These are phyloP conservation scores for Cytidiella melzeri DNA, from an alignment of 768 basidiomycete species.

Conservation along the genomic window DNA sequence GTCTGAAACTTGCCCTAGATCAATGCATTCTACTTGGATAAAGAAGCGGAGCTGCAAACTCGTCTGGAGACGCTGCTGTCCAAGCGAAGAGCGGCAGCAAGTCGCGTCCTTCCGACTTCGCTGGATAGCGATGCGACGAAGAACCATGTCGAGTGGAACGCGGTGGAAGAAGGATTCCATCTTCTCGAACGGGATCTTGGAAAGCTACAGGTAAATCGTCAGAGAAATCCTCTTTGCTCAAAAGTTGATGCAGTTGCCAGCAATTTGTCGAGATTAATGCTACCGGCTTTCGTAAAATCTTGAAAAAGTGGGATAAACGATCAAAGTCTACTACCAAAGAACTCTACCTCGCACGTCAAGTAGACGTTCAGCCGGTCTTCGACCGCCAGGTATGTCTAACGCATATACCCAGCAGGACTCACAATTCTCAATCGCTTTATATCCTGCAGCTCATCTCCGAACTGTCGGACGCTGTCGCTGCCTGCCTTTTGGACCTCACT, in stretches of 20 bases:
- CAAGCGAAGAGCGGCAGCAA: slow-evolving; percentile 81
- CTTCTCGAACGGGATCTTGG: slow-evolving; percentile 90
- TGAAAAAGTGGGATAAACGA: slow-evolving; percentile 98
- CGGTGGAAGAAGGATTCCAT: slow-evolving; percentile 94
- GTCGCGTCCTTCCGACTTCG: slow-evolving; percentile 64
- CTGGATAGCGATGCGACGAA: slow-evolving; percentile 46
- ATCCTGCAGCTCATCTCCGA: slow-evolving; percentile 79
- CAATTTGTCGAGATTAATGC: slow-evolving; percentile 98
- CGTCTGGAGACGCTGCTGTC: slow-evolving; percentile 90
- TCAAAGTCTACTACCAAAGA: slow-evolving; percentile 95
- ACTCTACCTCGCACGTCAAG: slow-evolving; percentile 90
- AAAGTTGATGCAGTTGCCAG: slow-evolving; percentile 32
- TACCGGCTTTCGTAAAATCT: slow-evolving; percentile 91
- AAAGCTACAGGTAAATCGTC: slow-evolving; percentile 74
- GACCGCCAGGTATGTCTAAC: slow-evolving; percentile 72
- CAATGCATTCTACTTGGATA: slow-evolving; percentile 95
- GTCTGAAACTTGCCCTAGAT: slow-evolving; percentile 48
- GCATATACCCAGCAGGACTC: neutral
- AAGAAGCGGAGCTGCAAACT: slow-evolving; percentile 89
- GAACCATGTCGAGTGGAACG: slow-evolving; percentile 87
- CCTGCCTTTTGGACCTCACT: slow-evolving; percentile 73
- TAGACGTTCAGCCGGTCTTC: slow-evolving; percentile 98
- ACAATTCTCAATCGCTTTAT: neutral
- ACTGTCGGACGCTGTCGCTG: slow-evolving; percentile 86
- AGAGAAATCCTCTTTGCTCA: slow-evolving; percentile 5